These are phyloP conservation scores for Paradendryphiella salina DNA, from an alignment of 2,329 filamentous ascomycete species.

Conservation along the genomic window DNA sequence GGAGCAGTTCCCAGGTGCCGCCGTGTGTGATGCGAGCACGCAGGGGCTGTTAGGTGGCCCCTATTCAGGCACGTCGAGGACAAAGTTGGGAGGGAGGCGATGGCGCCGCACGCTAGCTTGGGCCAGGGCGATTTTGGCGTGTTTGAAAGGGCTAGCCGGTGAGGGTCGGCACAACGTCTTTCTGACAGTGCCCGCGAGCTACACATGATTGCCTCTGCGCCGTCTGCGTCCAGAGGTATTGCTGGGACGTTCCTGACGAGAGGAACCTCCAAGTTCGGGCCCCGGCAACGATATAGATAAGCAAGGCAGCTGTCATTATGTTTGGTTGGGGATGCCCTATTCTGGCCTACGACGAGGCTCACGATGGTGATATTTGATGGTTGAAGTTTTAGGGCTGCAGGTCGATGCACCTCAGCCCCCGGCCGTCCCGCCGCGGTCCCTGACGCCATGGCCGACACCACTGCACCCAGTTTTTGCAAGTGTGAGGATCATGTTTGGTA, in stretches of 20 bases:
- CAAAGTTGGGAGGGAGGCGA: conserved; percentile 27
- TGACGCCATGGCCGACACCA: neutral
- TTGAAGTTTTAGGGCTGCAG: neutral
- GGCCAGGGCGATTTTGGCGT: conserved; percentile 17
- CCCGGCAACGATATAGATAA: too few species aligned
- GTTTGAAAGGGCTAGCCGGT: conserved; percentile 20
- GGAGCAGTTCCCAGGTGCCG: conserved; percentile 33
- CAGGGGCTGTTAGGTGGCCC: conserved; percentile 38
- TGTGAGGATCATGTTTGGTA: neutral
- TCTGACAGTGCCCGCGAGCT: conserved; percentile 13
- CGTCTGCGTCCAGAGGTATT: neutral
- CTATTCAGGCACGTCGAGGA: conserved; percentile 25
- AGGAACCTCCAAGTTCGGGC: too few species aligned
- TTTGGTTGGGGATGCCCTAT: too few species aligned
- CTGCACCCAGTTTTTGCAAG: neutral
- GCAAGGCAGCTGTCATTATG: too few species aligned
- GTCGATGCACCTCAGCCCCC: neutral
- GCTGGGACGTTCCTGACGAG: too few species aligned
- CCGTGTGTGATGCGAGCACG: conserved; percentile 31
- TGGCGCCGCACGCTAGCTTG: conserved; percentile 25
- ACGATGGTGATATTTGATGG: neutral
- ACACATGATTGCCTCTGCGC: neutral
- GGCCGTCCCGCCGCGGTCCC: neutral
- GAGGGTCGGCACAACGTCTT: conserved; percentile 13
- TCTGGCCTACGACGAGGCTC: neutral